These are phyloP conservation scores for Heterotrichella gracilis DNA, from an alignment of 352 stramenopile genomes.

Conservation along the genomic window DNA sequence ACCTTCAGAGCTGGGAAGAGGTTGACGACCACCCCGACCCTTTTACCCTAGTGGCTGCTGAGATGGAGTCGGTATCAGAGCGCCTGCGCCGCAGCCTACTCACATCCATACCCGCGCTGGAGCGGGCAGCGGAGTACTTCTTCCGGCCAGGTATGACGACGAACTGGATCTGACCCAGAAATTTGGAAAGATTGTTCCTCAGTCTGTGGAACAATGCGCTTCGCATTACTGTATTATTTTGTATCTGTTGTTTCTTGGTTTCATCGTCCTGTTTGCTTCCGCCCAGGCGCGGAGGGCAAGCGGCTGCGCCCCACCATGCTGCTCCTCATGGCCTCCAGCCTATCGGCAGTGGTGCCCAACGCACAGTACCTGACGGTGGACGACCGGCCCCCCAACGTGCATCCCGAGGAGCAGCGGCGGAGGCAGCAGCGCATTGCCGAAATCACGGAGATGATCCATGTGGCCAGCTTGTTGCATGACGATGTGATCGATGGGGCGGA, in stretches of 20 bases:
- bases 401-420: constrained; percentile 1
- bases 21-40: constrained; percentile 35
- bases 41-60: constrained; percentile 49
- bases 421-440: constrained; percentile 35
- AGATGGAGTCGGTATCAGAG: constrained; percentile 53
- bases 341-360: constrained; percentile 31
- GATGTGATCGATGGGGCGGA: constrained; percentile 91
- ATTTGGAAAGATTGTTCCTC: too few relatives aligned
- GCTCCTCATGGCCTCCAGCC: constrained; percentile 53
- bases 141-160: constrained; percentile 77
- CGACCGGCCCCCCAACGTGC: constrained; percentile 20
- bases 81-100: constrained; percentile 74
- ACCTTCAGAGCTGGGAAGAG: too few relatives aligned
- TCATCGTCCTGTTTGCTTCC: too few relatives aligned
- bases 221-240: too few relatives aligned
- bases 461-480: constrained; percentile 82
- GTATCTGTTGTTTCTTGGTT: too few relatives aligned
- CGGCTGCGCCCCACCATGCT: constrained; percentile 90
- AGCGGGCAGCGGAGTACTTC: constrained; percentile 62
- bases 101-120: constrained; percentile 74
- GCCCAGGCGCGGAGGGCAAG: too few relatives aligned
- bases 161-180: too few relatives aligned
- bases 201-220: too few relatives aligned
- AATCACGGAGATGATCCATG: constrained; percentile 93
- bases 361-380: constrained; percentile 24